These are phyloP conservation scores for Suillus alpinus DNA, from an alignment of 768 basidiomycete genomes.

Conservation along the genomic window DNA sequence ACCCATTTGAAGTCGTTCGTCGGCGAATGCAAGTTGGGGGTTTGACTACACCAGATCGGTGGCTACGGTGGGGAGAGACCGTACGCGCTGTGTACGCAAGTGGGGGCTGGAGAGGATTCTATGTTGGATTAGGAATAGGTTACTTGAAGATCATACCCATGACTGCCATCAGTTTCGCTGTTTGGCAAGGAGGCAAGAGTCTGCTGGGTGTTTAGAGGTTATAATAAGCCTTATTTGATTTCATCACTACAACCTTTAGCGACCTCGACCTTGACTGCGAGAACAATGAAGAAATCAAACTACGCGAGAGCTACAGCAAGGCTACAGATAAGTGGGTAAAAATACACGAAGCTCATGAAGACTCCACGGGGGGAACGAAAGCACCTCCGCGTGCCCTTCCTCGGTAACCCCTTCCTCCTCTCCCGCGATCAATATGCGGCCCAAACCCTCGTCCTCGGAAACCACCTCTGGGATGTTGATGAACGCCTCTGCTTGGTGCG, in stretches of 20 bases:
- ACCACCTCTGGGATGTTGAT: conserved; percentile 20
- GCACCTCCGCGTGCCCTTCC: conserved; percentile 30
- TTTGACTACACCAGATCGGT: conserved; percentile 68
- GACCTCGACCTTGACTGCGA: no score
- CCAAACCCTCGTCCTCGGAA: conserved; percentile 33
- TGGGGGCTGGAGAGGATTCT: conserved; percentile 86
- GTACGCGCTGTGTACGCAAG: conserved; percentile 59
- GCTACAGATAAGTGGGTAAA: background rate
- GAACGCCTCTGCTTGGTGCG: conserved; percentile 6
- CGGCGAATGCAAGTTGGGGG: conserved; percentile 96
- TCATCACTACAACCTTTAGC: no score
- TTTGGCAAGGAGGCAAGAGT: conserved; percentile 64
- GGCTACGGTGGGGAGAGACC: conserved; percentile 81
- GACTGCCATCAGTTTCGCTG: conserved; percentile 88
- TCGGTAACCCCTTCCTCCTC: conserved; percentile 31
- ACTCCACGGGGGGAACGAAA: conserved; percentile 4
- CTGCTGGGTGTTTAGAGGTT: conserved; percentile 25
- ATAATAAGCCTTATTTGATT: background rate
- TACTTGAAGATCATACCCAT: conserved; percentile 95
- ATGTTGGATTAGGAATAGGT: conserved; percentile 86
- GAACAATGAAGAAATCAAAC: background rate
- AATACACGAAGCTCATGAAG: conserved; percentile 9
- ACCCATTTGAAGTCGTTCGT: conserved; percentile 92
- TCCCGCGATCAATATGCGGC: conserved; percentile 27
- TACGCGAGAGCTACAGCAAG: background rate